phyloP scores from a whole-genome alignment of 495 filamentous ascomycete species.

The Lepraria neglecta region DNA sequence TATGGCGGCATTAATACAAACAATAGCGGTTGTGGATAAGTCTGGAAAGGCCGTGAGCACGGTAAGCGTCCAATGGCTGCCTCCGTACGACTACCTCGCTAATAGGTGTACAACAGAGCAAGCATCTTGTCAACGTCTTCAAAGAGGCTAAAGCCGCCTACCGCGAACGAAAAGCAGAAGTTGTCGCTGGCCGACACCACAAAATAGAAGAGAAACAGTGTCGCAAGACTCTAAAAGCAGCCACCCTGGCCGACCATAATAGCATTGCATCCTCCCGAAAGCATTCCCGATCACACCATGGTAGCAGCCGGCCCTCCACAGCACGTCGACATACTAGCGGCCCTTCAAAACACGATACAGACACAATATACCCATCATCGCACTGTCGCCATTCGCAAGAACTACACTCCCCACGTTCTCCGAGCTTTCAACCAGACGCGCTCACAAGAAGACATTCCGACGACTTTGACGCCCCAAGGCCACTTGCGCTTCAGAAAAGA shows the following conservation, averaged over 20 bases:
- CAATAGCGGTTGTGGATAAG: slow-evolving; percentile 84
- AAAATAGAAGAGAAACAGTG: slow-evolving; percentile 51
- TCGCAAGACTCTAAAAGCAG: slow-evolving; percentile 41
- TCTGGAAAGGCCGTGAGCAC: slow-evolving; percentile 90
- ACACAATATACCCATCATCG: slow-evolving; percentile 20
- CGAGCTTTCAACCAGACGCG: slow-evolving; percentile 26
- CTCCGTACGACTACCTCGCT: slow-evolving; percentile 22
- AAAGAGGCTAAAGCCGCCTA: slow-evolving; percentile 84
- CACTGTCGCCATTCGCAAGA: slow-evolving; percentile 20
- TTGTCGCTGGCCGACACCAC: slow-evolving; percentile 58
- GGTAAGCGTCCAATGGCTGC: slow-evolving; percentile 46
- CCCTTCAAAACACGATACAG: not conserved
- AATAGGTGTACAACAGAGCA: slow-evolving; percentile 54
- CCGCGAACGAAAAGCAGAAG: slow-evolving; percentile 70
- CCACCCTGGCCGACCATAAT: slow-evolving; percentile 46
- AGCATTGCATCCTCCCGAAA: slow-evolving; percentile 42
- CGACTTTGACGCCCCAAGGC: slow-evolving; percentile 7
- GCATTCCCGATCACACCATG: slow-evolving; percentile 25
- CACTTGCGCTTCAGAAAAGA: slow-evolving; percentile 19
- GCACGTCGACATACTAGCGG: slow-evolving; percentile 12
- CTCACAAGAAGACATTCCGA: slow-evolving; percentile 44
- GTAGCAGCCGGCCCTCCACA: slow-evolving; percentile 12
- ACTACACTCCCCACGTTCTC: slow-evolving; percentile 21
- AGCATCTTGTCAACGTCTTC: slow-evolving; percentile 79
- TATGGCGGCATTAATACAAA: slow-evolving; percentile 53